phyloP scores from a whole-genome alignment of 169 alveolate species.

The Eimeria falciformis region DNA sequence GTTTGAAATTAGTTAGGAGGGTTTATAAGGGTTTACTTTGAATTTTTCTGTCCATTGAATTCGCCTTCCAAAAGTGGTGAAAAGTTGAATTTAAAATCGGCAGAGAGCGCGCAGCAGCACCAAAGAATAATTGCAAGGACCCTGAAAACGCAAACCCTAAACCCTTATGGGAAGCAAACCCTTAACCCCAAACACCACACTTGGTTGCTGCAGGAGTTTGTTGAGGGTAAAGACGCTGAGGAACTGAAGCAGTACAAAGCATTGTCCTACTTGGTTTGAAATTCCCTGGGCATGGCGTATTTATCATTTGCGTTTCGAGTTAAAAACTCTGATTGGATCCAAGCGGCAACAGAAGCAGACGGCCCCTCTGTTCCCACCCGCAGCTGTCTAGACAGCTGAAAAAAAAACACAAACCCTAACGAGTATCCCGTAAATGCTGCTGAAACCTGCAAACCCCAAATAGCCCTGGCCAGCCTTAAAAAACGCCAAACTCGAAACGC shows the following conservation, averaged over 20 bases:
- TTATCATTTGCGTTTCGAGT: background rate
- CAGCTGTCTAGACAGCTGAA: slow-evolving; percentile 39
- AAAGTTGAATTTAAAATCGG: slow-evolving; percentile 28
- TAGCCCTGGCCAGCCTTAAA: too few species aligned
- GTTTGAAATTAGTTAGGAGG: too few species aligned
- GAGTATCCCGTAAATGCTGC: slow-evolving; percentile 1
- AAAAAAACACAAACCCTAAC: slow-evolving; percentile 10
- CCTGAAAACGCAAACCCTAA: background rate
- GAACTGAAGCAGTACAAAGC: background rate
- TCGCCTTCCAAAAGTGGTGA: background rate
- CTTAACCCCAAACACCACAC: background rate
- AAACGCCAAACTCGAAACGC: slow-evolving; percentile 30
- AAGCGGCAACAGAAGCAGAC: background rate
- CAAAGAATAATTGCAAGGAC: slow-evolving; percentile 2
- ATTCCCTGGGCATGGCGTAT: slow-evolving; percentile 6
- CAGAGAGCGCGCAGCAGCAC: slow-evolving; percentile 46
- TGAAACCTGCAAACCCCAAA: slow-evolving; percentile 8
- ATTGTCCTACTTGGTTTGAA: background rate
- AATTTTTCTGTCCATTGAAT: background rate
- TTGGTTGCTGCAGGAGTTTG: too few species aligned
- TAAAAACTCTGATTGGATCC: slow-evolving; percentile 21
- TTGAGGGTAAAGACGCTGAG: too few species aligned
- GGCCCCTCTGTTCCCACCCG: slow-evolving; percentile 31
- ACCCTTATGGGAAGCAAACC: background rate
- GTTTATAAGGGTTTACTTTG: slow-evolving; percentile 8